Evolutionary conservation across 495 filamentous ascomycete species (phyloP), one percentile per base, ranked within the genome.

Genomic region (Xylaria nigripes): DNA sequence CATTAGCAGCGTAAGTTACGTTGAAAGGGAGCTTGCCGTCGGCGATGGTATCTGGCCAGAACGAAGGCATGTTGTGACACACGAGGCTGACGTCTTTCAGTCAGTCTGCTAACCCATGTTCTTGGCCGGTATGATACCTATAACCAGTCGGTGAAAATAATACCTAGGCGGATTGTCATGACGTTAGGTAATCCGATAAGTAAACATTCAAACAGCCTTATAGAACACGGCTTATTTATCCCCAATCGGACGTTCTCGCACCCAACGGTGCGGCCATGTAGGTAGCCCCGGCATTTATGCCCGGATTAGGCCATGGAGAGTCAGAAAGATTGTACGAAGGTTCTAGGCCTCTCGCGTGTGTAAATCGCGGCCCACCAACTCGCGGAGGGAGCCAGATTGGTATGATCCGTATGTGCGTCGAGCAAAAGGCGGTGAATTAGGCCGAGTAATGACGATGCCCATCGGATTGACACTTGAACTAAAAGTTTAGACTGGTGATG

Each of bases 1-100:
- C 22, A 30, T 32, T 24, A 25, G 30, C 43, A 40, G 10, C 44
- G 30, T 54, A n/a, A 48, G 40, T 36, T 22, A 36, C 32, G 29
- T 41, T 32, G 15, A 18, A 18, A 18, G 34, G 22, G 24, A 41
- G 13, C 22, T 41, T 13, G 44, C 34, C 34, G 22, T 30, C 21
- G 21, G 41, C 45, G 30, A 12, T 2, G 16, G 3, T 13, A 48
- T 7, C 10, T 4, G 24, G 23, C 24, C 32, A 23, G 24, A 15
- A n/a, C 34, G 44, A 42, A 45, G 16, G 32, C 25, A 54, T 48
- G 51, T 23, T 3, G 51, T 54, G 34, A 12, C 34, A 54, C 51
- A 22, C 34, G 10, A 48, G 3, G 51, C 43, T 38, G 44, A 42
- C 51, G 12, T 40, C 30, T 38, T 22, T 46, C 29, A 10, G 51